phyloP scores from a whole-genome alignment of 805 yeast species.

The Candida dajiaensis region DNA sequence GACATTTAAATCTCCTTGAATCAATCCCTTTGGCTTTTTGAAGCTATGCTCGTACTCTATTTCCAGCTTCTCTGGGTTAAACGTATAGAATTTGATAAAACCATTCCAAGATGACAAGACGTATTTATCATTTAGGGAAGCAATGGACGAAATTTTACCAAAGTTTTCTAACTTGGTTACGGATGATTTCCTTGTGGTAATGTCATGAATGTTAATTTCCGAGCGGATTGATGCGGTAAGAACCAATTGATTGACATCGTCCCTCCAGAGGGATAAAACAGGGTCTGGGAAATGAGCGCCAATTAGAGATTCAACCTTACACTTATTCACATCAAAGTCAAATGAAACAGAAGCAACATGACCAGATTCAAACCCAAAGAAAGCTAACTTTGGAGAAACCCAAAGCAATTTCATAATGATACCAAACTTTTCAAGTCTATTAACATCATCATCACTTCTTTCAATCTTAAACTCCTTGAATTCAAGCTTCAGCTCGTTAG shows the following conservation, averaged over 20 bases:
- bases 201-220: slow-evolving; percentile 28
- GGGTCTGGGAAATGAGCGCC: slow-evolving; percentile 49
- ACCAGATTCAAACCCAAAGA: slow-evolving; percentile 74
- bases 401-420: slow-evolving; percentile 57
- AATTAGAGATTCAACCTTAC: slow-evolving; percentile 10
- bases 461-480: slow-evolving; percentile 14
- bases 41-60: slow-evolving; percentile 15
- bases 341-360: slow-evolving; percentile 35
- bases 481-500: slow-evolving; percentile 8
- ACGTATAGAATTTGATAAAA: slow-evolving; percentile 29
- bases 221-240: slow-evolving; percentile 47
- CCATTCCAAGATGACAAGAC: slow-evolving; percentile 51
- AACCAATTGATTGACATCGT: slow-evolving; percentile 21
- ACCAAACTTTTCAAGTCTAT: slow-evolving; percentile 41
- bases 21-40: slow-evolving; percentile 22
- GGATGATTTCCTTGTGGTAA: not conserved
- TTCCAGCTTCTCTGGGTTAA: slow-evolving; percentile 8
- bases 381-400: slow-evolving; percentile 26
- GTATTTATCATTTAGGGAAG: slow-evolving; percentile 16
- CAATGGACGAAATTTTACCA: slow-evolving; percentile 32
- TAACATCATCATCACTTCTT: slow-evolving; percentile 8
- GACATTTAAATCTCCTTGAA: slow-evolving; percentile 22
- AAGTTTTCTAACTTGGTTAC: slow-evolving; percentile 22
- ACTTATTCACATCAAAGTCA: slow-evolving; percentile 2
- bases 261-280: slow-evolving; percentile 37